Conservation (phyloP, 2,329 filamentous ascomycete species). For the Rhinocladiella mackenziei region DNA sequence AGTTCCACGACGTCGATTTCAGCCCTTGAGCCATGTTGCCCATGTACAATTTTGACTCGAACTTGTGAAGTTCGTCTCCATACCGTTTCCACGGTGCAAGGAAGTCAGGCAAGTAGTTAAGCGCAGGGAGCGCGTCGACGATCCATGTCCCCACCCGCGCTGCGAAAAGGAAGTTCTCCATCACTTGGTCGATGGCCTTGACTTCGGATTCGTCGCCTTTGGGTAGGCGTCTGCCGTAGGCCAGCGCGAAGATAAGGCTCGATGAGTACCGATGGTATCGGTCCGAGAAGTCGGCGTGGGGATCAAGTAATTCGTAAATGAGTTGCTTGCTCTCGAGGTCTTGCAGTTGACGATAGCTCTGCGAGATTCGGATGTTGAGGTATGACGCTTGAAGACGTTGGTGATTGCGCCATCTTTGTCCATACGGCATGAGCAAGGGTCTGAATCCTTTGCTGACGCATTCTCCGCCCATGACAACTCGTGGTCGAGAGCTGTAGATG, state of each 20-base stretch:
- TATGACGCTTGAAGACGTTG: slow-evolving; percentile 43
- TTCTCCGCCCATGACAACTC: slow-evolving; percentile 28
- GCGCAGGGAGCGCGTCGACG: slow-evolving; percentile 44
- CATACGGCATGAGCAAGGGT: slow-evolving; percentile 49
- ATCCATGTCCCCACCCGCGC: slow-evolving; percentile 47
- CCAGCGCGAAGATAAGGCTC: slow-evolving; percentile 48
- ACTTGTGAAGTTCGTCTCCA: slow-evolving; percentile 27
- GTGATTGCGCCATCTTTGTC: slow-evolving; percentile 45
- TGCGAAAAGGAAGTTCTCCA: slow-evolving; percentile 48
- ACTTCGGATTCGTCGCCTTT: slow-evolving; percentile 42
- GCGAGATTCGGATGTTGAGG: slow-evolving; percentile 43
- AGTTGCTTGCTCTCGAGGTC: slow-evolving; percentile 47
- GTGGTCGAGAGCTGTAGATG: slow-evolving; percentile 38
- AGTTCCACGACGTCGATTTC: slow-evolving; percentile 26
- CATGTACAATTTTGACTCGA: slow-evolving; percentile 27
- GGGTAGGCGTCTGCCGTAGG: slow-evolving; percentile 47
- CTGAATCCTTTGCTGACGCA: slow-evolving; percentile 35
- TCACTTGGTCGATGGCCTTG: slow-evolving; percentile 45
- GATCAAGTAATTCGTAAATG: slow-evolving; percentile 40
- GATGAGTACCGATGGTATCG: slow-evolving; percentile 47
- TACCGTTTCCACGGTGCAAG: slow-evolving; percentile 46
- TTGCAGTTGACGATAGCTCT: slow-evolving; percentile 47
- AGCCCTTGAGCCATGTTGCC: slow-evolving; percentile 20
- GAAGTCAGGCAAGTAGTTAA: slow-evolving; percentile 43
- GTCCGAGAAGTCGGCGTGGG: slow-evolving; percentile 42